Base-by-base conservation (phyloP, 164 flowering plant species). In the Liquidambar formosana region DNA sequence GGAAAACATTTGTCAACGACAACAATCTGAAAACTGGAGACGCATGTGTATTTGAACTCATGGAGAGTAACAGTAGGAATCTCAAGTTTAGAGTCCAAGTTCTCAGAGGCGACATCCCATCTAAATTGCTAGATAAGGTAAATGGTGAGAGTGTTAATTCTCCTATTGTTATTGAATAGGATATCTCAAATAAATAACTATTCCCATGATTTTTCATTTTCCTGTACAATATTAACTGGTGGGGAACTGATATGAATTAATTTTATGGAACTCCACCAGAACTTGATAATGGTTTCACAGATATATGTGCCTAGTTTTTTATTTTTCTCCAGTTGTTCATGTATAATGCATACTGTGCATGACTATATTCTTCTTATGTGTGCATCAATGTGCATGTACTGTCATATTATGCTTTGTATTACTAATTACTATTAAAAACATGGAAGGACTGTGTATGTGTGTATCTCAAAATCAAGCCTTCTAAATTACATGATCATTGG, bases 31-130 rank as follows among this genome's bases (percentile, higher is more conserved):
- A 75, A 53, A 19, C 46, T 16, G 88, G 86, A 53, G 88, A 86
- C 78, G 84, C 74, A 18, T 77, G 82, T 46, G 72, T 84, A n/a
- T 81, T 86, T 74, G 88, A 86, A 60, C 78, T 82, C 22, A 73
- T 59, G 57, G 83, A 75, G 16, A 12, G 48, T 59, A 70, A 62
- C 57, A 21, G 0, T 27, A 21, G 21, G 13, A 14, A n/a, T 33
- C 8, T 81, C 66, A 75, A 64, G 46, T 77, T 84, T 74, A 80
- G 70, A 61, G 81, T 81, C 41, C 81, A 77, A 64, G 73, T 86
- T 74, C 83, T 84, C 38, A 76, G 75, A 63, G 79, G 83, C 43
- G 77, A 76, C 28, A 54, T 83, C 22, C 89, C 83, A 41, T 10
- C 38, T 57, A 74, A 71, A 13, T 65, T 82, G 38, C 18, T 43